Evolutionary conservation across 2,329 filamentous ascomycete species (phyloP).

Genomic region (Rosellinia necatrix): DNA sequence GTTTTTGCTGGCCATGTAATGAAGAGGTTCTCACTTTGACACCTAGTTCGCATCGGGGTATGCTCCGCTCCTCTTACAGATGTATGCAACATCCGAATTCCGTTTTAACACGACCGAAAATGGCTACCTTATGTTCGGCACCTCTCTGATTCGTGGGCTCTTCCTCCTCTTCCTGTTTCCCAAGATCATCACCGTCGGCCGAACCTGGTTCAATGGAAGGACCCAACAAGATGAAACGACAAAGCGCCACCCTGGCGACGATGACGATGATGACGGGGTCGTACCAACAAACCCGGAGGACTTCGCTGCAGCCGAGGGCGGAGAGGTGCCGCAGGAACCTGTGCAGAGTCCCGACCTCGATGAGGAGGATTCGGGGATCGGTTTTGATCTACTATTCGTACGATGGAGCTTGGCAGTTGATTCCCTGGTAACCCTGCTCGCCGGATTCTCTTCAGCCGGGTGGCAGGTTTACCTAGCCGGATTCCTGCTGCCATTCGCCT

Average conservation of each 20-base stretch:
- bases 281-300: conserved; percentile 33
- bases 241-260: not conserved
- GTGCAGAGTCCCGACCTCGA: conserved; percentile 31
- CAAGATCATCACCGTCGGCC: conserved; percentile 55
- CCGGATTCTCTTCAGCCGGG: conserved; percentile 63
- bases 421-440: conserved; percentile 65
- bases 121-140: conserved; percentile 61
- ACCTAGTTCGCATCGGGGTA: conserved; percentile 67
- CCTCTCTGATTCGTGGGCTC: conserved; percentile 57
- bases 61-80: conserved; percentile 63
- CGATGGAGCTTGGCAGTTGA: conserved; percentile 69
- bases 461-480: conserved; percentile 74
- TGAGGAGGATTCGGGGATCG: conserved; percentile 37
- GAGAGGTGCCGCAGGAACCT: conserved; percentile 36
- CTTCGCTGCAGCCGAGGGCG: conserved; percentile 32
- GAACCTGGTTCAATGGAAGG: conserved; percentile 41
- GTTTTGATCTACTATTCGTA: conserved; percentile 70
- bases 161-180: conserved; percentile 61
- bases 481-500: conserved; percentile 68
- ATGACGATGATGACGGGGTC: conserved; percentile 7
- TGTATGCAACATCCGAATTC: conserved; percentile 62
- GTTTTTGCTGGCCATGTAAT: not conserved
- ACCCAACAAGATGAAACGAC: not conserved
- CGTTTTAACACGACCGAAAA: conserved; percentile 60
- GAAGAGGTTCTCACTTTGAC: conserved; percentile 1